Evolutionary conservation across 768 basidiomycete species (phyloP).

Genomic region (Auriscalpium orientale): DNA sequence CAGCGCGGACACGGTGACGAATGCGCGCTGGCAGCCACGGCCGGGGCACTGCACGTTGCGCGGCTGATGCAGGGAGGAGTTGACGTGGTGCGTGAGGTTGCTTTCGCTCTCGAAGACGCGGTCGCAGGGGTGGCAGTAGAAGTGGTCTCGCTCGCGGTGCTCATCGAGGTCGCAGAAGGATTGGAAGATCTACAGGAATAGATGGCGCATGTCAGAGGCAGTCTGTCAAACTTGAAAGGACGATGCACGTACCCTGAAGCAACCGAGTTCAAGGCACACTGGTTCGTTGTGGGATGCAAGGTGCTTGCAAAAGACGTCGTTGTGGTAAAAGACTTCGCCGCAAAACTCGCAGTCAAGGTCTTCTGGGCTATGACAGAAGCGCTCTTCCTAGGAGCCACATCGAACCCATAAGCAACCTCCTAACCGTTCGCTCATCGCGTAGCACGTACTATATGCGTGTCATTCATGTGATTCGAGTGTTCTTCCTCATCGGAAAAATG

Average conservation of each 20-base stretch:
- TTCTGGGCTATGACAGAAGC: constrained; percentile 33
- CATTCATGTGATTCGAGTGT: constrained; percentile 34
- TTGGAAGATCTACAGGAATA: background rate
- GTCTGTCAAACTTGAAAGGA: no score
- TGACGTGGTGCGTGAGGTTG: constrained; percentile 41
- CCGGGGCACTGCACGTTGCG: constrained; percentile 30
- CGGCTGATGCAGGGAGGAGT: constrained; percentile 43
- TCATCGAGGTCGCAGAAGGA: background rate
- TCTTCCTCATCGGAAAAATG: constrained; percentile 30
- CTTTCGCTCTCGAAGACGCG: constrained; percentile 34
- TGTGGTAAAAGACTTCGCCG: background rate
- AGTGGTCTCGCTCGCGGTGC: constrained; percentile 17
- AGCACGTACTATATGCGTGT: constrained; percentile 26
- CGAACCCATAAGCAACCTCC: constrained; percentile 31
- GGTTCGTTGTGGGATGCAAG: background rate
- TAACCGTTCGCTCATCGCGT: constrained; percentile 38
- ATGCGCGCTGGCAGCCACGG: constrained; percentile 35
- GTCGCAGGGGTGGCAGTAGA: constrained; percentile 39
- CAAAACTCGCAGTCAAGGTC: constrained; percentile 7
- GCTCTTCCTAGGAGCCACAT: constrained; percentile 35
- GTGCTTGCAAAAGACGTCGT: constrained; percentile 3
- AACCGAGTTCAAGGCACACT: background rate
- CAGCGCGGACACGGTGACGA: constrained; percentile 48
- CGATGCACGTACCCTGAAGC: background rate
- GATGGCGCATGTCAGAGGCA: no score